Base-by-base conservation (phyloP, 768 basidiomycete species). In the Rhizopogon roseolus region DNA sequence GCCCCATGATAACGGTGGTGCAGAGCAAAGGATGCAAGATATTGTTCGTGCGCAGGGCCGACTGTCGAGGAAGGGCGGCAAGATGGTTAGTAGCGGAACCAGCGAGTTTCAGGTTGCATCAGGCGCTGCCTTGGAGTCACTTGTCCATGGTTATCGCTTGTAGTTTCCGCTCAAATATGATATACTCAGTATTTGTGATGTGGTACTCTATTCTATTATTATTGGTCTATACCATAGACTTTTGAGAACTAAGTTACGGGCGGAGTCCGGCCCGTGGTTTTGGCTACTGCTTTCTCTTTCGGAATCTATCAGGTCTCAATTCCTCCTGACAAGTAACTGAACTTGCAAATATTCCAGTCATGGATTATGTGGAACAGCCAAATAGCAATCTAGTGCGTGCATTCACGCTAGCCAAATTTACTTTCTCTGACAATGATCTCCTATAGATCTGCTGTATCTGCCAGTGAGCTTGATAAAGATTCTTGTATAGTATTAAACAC, bases 31-130 rank as follows among this genome's bases (percentile, higher is more conserved):
- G 32, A 98, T 98, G 95, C 84, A 87, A 62, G 81, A 81, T 52
- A 81, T 87, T 41, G 93, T 96, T 29, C 81, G 95, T 41, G 77
- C 80, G 11, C 91, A 92, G 64, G 95, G 94, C 8, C 79, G 90
- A 49, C 70, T 89, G 53, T 81, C 83, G 52, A 95, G 88, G 76
- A 85, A 85, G 68, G 82, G 82, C 28, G 95, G 94, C 19, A 74
- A 80, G 50, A 83, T 91, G 80, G 73, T 81, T 57, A 81, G 82
- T 58, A 81, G 76, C 50, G 85, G 84, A 39, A 74, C 76, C 16
- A 79, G 79, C 28, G 91, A 93, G 66, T 93, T 93, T 73, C 91
- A 93, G 70, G 79, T 92, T 54, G 79, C 85, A 46, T 78, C 82
- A 25, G 81, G 81, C 2, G 69, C 77, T 60, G 78, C 74, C n/a